These are phyloP conservation scores for Rhododendron williamsianum DNA, from an alignment of 148 eudicot species.

Conservation along the genomic window DNA sequence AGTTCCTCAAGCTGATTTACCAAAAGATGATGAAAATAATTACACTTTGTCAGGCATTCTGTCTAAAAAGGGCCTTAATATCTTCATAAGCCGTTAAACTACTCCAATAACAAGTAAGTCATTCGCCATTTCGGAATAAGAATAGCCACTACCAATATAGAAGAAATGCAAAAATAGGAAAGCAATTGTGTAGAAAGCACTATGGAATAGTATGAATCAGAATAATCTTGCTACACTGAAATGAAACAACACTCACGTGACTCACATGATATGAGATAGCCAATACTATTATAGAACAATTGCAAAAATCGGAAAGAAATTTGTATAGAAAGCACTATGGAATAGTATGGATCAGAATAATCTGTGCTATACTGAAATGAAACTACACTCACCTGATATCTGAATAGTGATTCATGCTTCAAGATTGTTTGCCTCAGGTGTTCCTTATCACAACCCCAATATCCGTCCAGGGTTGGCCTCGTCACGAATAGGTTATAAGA, in stretches of 20 bases:
- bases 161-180: neutral
- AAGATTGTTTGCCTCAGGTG: constrained; percentile 35
- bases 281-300: neutral
- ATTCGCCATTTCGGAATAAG: neutral
- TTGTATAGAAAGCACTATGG: neutral
- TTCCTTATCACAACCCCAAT: constrained; percentile 15
- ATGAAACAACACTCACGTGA: constrained; percentile 23
- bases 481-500: constrained; percentile 10
- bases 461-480: constrained; percentile 13
- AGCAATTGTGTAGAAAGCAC: neutral
- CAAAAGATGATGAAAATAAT: neutral
- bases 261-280: constrained; percentile 25
- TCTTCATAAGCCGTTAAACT: neutral
- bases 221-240: neutral
- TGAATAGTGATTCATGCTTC: constrained; percentile 41
- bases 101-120: neutral
- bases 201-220: neutral
- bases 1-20: constrained; percentile 42
- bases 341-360: neutral
- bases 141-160: neutral
- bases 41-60: neutral
- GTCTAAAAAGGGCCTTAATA: neutral
- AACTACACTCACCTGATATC: constrained; percentile 30
- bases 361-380: neutral
- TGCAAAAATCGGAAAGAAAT: neutral